Evolutionary conservation across 176 grass and related monocot genomes (phyloP).

Genomic region (Themeda triandra): DNA sequence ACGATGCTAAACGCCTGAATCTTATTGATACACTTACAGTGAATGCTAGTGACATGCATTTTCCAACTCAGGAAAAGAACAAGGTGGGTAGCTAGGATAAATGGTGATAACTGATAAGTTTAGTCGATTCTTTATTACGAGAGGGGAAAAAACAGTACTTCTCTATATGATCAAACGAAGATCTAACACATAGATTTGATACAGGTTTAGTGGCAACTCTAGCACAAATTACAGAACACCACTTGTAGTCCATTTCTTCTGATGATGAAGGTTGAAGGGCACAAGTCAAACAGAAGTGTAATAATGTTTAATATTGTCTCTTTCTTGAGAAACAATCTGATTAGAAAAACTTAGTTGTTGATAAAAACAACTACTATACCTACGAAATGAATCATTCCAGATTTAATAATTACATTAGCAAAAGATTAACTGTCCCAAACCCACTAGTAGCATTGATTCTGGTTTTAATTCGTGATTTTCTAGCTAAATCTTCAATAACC

Average conservation of each 20-base stretch:
- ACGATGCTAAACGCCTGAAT: background rate
- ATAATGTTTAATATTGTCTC: background rate
- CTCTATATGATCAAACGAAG: background rate
- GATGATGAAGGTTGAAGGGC: background rate
- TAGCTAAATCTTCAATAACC: background rate
- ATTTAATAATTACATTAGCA: background rate
- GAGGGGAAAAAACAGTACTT: background rate
- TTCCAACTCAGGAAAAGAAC: background rate
- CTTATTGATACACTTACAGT: background rate
- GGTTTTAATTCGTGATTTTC: background rate
- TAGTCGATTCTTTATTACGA: conserved; percentile 6
- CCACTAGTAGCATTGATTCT: background rate
- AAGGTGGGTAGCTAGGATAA: background rate
- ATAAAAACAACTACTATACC: background rate
- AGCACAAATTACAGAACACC: background rate
- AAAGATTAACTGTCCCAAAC: background rate
- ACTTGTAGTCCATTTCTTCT: background rate
- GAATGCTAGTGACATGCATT: background rate
- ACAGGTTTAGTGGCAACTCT: background rate
- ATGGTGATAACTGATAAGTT: background rate
- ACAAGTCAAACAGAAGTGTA: background rate
- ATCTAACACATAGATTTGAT: background rate
- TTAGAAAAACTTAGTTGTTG: background rate
- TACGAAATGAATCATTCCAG: background rate
- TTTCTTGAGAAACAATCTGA: background rate